These are phyloP conservation scores for Stentor roeselii DNA, from an alignment of 73 alveolate genomes.

Conservation along the genomic window DNA sequence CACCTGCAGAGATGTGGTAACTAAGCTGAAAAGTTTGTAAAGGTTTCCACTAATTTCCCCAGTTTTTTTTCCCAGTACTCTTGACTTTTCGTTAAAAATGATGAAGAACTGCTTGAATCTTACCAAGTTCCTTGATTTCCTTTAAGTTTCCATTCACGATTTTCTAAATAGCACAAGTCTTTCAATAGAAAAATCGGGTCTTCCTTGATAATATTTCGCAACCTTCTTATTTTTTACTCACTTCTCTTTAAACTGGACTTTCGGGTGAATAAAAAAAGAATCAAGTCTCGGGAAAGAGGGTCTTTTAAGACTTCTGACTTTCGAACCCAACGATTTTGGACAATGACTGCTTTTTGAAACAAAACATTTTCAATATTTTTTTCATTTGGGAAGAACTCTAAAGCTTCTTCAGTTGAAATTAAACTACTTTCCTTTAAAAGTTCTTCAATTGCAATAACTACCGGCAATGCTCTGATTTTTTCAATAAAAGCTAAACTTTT, in stretches of 20 bases:
- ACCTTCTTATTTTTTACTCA: background rate
- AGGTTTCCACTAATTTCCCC: background rate
- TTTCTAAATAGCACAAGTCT: background rate
- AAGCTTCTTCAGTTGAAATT: background rate
- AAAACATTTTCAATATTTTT: background rate
- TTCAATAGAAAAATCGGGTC: background rate
- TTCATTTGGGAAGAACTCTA: background rate
- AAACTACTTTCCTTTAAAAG: background rate
- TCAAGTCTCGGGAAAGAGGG: background rate
- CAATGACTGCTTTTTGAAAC: background rate
- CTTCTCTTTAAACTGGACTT: background rate
- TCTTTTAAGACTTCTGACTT: background rate
- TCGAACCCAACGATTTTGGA: background rate
- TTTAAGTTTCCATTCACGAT: background rate
- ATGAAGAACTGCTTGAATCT: background rate
- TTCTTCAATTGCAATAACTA: background rate
- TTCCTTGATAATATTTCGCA: background rate
- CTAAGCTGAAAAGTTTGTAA: background rate
- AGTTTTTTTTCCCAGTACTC: background rate
- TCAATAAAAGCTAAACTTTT: background rate
- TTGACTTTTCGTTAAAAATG: background rate
- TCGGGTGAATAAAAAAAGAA: background rate
- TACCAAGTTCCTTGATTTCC: constrained; percentile 18
- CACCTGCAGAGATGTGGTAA: background rate
- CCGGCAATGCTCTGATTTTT: background rate